A percentile compares a stretch with the other conserved stretches of the same genome.
Evolutionary conservation across 805 yeast species (phyloP).

Genomic region (Yarrowia porcina): DNA sequence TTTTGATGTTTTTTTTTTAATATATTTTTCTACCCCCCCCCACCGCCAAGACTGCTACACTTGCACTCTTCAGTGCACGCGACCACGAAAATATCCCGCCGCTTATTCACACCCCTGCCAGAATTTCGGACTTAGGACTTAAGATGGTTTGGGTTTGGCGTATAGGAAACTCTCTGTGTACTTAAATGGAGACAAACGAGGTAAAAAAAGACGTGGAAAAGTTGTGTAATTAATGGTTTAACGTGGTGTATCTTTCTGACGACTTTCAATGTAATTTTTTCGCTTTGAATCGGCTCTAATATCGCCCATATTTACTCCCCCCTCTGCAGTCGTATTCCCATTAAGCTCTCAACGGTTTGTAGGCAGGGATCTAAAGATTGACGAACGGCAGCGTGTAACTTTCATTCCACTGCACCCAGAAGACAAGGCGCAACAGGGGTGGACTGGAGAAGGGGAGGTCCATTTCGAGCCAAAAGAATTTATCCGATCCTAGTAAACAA

Average conservation of each 20-base stretch:
- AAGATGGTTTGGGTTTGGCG: neutral
- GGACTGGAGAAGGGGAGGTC: too few species aligned
- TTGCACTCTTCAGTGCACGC: neutral
- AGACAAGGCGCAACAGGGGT: neutral
- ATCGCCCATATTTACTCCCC: too few species aligned
- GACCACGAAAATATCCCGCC: neutral
- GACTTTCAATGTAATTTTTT: too few species aligned
- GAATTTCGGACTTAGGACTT: neutral
- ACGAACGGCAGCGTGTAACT: neutral
- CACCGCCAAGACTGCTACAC: too few species aligned
- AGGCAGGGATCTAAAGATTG: neutral
- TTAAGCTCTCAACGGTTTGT: too few species aligned
- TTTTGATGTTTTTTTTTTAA: too few species aligned
- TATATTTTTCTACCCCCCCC: too few species aligned
- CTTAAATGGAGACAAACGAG: too few species aligned
- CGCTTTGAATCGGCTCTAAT: too few species aligned
- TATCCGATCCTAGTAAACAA: neutral
- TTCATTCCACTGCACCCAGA: neutral
- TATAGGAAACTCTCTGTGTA: neutral
- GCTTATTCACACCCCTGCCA: neutral
- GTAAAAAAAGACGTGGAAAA: neutral
- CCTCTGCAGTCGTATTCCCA: neutral
- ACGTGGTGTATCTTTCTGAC: too few species aligned
- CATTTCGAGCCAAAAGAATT: too few species aligned
- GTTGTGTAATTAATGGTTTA: too few species aligned